Conservation (phyloP, 306 rosid genomes). For the Cicer pinnatifidum region DNA sequence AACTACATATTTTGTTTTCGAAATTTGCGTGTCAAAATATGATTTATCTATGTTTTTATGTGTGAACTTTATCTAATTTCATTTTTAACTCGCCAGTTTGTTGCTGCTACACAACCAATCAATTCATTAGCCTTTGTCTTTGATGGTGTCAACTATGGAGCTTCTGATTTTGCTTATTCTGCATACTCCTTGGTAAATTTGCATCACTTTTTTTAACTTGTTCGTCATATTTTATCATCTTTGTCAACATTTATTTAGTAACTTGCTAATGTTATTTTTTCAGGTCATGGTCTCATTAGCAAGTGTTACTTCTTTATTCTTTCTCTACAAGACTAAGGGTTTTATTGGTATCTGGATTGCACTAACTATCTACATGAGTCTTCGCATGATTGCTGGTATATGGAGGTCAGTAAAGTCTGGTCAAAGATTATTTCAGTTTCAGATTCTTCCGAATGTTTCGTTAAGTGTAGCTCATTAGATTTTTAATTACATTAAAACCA, state of each 20-base stretch:
- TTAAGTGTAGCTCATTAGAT: too few relatives aligned
- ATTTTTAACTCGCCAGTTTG: constrained; percentile 61
- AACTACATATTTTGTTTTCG: too few relatives aligned
- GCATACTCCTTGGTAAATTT: constrained; percentile 83
- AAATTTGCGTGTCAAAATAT: too few relatives aligned
- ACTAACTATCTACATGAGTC: constrained; percentile 79
- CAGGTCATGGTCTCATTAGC: constrained; percentile 79
- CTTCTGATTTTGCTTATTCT: constrained; percentile 91
- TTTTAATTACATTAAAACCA: too few relatives aligned
- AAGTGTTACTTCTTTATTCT: constrained; percentile 65
- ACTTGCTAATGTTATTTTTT: not conserved
- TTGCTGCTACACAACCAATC: constrained; percentile 95
- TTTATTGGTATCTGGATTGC: constrained; percentile 95
- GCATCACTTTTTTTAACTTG: not conserved
- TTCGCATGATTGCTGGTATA: constrained; percentile 81
- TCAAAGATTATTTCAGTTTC: too few relatives aligned
- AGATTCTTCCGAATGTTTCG: too few relatives aligned
- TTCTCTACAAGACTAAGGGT: constrained; percentile 67
- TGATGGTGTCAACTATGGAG: constrained; percentile 95
- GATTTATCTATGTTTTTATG: not conserved
- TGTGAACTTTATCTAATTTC: not conserved
- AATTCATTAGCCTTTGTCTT: constrained; percentile 89
- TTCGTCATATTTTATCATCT: not conserved
- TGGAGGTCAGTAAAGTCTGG: constrained; percentile 69
- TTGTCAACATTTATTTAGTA: not conserved